These are phyloP conservation scores for Euphorbia lathyris DNA, from an alignment of 345 rosid genomes.

Conservation along the genomic window DNA sequence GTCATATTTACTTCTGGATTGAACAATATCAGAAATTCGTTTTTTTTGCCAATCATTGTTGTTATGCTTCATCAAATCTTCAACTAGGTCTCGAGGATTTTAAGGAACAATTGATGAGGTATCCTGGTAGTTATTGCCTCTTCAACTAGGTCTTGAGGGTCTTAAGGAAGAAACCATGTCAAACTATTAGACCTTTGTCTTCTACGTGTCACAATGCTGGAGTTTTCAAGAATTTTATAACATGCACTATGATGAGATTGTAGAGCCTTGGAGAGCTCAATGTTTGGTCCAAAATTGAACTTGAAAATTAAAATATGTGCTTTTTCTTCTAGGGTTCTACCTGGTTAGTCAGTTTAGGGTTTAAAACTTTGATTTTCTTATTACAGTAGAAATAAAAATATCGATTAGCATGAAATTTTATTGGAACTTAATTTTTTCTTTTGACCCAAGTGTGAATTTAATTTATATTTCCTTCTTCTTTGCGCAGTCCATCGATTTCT, in stretches of 20 bases:
- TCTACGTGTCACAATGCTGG: not conserved
- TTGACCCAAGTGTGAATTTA: too few species aligned
- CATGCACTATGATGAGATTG: not conserved
- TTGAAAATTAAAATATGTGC: not conserved
- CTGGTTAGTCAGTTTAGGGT: not conserved
- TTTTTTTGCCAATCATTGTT: slow-evolving; percentile 3
- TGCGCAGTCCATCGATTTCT: not conserved
- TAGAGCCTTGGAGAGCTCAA: not conserved
- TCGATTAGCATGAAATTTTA: not conserved
- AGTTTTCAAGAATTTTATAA: not conserved
- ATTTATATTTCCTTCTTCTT: not conserved
- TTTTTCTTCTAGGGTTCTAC: not conserved
- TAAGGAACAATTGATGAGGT: not conserved
- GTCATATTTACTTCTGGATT: not conserved
- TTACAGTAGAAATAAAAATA: not conserved
- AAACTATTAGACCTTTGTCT: not conserved
- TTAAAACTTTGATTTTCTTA: not conserved
- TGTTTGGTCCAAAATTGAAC: not conserved
- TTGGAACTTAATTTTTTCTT: not conserved
- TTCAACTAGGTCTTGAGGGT: not conserved
- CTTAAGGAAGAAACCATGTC: not conserved
- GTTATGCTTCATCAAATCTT: not conserved
- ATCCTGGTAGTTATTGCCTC: not conserved
- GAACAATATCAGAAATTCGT: not conserved
- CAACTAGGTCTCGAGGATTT: too few species aligned